A percentile compares a stretch with the other conserved stretches of the same genome.
These are phyloP conservation scores for Crithidia acanthocephali DNA, from an alignment of 208 protist genomes.

Conservation along the genomic window DNA sequence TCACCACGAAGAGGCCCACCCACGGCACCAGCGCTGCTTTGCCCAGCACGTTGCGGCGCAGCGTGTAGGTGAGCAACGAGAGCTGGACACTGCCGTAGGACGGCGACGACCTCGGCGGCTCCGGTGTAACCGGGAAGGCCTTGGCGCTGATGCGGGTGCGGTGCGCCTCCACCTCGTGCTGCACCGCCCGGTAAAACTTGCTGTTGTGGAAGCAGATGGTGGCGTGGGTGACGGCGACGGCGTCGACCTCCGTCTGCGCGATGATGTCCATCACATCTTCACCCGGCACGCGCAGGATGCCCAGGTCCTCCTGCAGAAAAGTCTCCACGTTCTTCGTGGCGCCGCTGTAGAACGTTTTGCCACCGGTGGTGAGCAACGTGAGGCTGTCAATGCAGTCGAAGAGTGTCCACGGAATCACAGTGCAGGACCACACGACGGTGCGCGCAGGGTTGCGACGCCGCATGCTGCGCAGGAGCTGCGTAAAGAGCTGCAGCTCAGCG, in stretches of 20 bases:
- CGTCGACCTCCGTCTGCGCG: slow-evolving; percentile 41
- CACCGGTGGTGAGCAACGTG: slow-evolving; percentile 42
- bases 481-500: slow-evolving; percentile 62
- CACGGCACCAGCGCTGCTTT: slow-evolving; percentile 41
- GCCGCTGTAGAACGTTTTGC: slow-evolving; percentile 49
- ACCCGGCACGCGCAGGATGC: slow-evolving; percentile 28
- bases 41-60: slow-evolving; percentile 31
- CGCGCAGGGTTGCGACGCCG: slow-evolving; percentile 13
- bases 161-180: slow-evolving; percentile 37
- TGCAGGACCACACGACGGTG: slow-evolving; percentile 25
- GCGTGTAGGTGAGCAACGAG: slow-evolving; percentile 31
- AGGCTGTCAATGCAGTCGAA: slow-evolving; percentile 42
- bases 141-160: slow-evolving; percentile 21
- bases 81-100: slow-evolving; percentile 17
- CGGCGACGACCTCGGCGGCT: slow-evolving; percentile 1
- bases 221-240: slow-evolving; percentile 20
- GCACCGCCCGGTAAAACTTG: slow-evolving; percentile 20
- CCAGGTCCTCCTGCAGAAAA: slow-evolving; percentile 43
- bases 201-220: slow-evolving; percentile 31
- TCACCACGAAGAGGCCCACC: slow-evolving; percentile 43
- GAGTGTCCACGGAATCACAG: slow-evolving; percentile 36
- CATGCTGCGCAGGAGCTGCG: slow-evolving; percentile 68
- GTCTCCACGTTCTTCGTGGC: slow-evolving; percentile 28
- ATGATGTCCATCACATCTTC: slow-evolving; percentile 60
- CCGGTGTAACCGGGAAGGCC: not conserved